Percentiles rank a stretch among this genome's conserved stretches.
Conservation (phyloP, 2,329 filamentous ascomycete species). For the Colletotrichum horii region DNA sequence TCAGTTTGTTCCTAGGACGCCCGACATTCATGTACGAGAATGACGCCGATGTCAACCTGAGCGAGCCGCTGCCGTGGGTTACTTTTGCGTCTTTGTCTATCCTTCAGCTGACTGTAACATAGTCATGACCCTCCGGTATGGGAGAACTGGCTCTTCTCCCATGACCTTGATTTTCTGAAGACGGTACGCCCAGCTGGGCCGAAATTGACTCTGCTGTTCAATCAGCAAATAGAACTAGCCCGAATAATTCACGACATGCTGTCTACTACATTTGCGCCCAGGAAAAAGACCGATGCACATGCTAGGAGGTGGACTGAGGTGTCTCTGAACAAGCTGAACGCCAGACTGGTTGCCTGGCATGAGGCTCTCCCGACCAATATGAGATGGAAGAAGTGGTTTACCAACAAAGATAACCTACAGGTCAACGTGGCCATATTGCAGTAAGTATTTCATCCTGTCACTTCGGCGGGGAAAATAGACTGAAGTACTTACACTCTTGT, state of each 20-base stretch:
- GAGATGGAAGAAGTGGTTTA: constrained; percentile 13
- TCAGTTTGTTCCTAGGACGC: constrained; percentile 22
- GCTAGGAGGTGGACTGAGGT: not conserved
- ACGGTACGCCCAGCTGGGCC: constrained; percentile 25
- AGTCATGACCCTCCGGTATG: constrained; percentile 1
- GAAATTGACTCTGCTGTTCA: constrained; percentile 18
- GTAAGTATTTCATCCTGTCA: not conserved
- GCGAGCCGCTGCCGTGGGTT: not conserved
- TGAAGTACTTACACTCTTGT: not conserved
- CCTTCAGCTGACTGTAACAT: not conserved
- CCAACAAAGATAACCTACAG: constrained; percentile 8
- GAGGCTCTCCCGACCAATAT: not conserved
- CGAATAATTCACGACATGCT: constrained; percentile 27
- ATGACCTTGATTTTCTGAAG: constrained; percentile 23
- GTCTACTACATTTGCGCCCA: not conserved
- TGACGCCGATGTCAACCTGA: constrained; percentile 18
- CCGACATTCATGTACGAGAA: constrained; percentile 19
- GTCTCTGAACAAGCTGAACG: not conserved
- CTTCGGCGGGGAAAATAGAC: rapidly evolving
- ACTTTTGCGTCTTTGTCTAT: rapidly evolving
- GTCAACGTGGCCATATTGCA: not conserved
- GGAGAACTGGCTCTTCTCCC: constrained; percentile 3
- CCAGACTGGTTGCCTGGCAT: constrained; percentile 1
- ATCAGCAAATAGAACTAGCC: constrained; percentile 25
- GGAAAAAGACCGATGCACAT: not conserved